Evolutionary conservation across 176 grass and related monocot genomes (phyloP).

Genomic region (Bothriochloa decipiens): DNA sequence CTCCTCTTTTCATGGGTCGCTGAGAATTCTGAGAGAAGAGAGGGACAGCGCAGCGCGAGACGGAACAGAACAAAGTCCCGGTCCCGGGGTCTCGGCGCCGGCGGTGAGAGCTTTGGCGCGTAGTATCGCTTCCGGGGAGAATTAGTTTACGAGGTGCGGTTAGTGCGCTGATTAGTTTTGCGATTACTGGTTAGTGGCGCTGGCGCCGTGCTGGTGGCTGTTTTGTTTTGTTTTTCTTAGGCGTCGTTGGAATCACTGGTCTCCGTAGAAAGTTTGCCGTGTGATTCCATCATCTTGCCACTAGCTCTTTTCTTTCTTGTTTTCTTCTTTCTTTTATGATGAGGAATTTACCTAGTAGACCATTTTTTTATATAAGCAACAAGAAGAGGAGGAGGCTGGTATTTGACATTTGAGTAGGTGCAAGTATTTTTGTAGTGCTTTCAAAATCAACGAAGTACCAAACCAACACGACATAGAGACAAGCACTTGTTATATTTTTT

Average conservation of each 20-base stretch:
- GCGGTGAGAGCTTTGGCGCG: slow-evolving; percentile 32
- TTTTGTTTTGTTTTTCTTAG: no score
- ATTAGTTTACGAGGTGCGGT: slow-evolving; percentile 8
- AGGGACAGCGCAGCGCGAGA: slow-evolving; percentile 3
- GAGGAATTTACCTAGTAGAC: not conserved
- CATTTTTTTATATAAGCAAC: no score
- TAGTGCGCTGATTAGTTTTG: slow-evolving; percentile 20
- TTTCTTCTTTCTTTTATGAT: no score
- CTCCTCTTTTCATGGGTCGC: not conserved
- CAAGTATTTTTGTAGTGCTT: not conserved
- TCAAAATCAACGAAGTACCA: not conserved
- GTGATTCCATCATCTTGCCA: no score
- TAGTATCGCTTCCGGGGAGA: not conserved
- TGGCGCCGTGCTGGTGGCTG: not conserved
- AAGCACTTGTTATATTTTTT: not conserved
- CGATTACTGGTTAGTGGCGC: slow-evolving; percentile 2
- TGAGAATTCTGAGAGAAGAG: not conserved
- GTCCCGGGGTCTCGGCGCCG: not conserved
- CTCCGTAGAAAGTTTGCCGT: no score
- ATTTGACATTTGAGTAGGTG: not conserved
- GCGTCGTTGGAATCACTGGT: no score
- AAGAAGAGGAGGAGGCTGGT: not conserved
- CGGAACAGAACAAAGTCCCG: slow-evolving; percentile 10
- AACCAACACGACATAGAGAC: not conserved
- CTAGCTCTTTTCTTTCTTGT: no score